Evolutionary conservation across 176 grass and related monocot genomes (phyloP), one percentile per base, ranked within the genome.

Genomic region (Aegilops longissima): DNA sequence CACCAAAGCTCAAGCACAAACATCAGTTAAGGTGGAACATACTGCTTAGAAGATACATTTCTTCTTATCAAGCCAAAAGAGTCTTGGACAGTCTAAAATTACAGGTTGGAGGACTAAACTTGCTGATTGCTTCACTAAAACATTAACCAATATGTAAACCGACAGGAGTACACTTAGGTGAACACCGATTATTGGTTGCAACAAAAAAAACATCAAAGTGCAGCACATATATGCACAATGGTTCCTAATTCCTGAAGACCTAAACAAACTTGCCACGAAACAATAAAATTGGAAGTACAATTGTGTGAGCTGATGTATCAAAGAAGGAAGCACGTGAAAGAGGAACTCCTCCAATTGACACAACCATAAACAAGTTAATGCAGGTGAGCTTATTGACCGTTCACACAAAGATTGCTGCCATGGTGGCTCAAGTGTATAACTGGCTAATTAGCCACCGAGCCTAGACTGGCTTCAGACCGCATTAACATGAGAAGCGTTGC

Each of bases 381-480:
- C 86, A 65, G 87, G 84, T 92, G 84, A 62, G 84, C 87, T 92
- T 80, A 89, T 84, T 92, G 87, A 92, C 84, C 87, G 84, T 84
- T 82, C 87, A 92, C 87, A 92, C 87, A 87, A 76, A 73, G 20
- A 70, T 54, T 80, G 87, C 91, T 34, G 76, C 80, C 73, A 80
- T 80, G 6, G 56, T 42, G 61, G 87, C 87, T 70, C 83, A 83
- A 9, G 79, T 80, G 66, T 86, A 84, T 92, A 80, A 78, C 61
- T 87, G 90, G 90, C 90, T 89, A 92, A 92, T 92, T 89, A 92
- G 84, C 90, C 75, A 92, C 90, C 87, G 18, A 81, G 30, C 33
- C 9, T 4, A 91, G 18, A 33, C 16, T 20, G 27, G 16, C 27
- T 34, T 56, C 8, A 56, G 47, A 54, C 17, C 0, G 8, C 2